A percentile compares a stretch with the other conserved stretches of the same genome.
Evolutionary conservation across 2,329 filamentous ascomycete species (phyloP).

Genomic region (Trichoderma harzianum): DNA sequence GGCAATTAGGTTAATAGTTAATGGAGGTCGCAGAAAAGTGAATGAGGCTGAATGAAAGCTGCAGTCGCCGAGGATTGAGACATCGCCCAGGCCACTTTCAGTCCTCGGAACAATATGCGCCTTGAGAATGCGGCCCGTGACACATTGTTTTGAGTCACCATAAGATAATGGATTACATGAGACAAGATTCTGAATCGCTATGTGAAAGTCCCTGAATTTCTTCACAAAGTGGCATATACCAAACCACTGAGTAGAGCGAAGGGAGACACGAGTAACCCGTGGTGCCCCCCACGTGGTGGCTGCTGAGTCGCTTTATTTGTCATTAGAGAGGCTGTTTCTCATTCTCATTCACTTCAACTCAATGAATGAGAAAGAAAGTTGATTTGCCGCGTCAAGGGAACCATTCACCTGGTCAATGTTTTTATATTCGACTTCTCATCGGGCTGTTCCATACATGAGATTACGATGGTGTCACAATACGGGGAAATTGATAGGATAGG

Average conservation of each 20-base stretch:
- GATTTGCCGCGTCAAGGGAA: no score
- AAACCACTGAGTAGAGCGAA: neutral
- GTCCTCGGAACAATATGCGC: neutral
- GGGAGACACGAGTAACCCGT: neutral
- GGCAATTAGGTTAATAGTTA: neutral
- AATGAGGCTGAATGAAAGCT: neutral
- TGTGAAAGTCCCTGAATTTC: neutral
- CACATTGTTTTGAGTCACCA: neutral
- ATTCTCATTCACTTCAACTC: neutral
- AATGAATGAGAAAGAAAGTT: neutral
- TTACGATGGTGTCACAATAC: neutral
- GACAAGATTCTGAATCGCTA: neutral
- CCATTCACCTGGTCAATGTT: neutral
- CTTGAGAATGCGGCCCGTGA: no score
- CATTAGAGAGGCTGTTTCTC: neutral
- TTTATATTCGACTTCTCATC: neutral
- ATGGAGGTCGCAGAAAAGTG: neutral
- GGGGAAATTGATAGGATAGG: neutral
- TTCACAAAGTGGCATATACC: neutral
- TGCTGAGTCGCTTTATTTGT: neutral
- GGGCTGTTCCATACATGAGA: neutral
- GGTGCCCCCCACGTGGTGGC: neutral
- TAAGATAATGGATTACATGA: neutral
- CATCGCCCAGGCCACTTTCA: neutral
- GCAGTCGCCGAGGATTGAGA: neutral